Conservation (phyloP, 2,329 filamentous ascomycete species). For the Colletotrichum eleusines region DNA sequence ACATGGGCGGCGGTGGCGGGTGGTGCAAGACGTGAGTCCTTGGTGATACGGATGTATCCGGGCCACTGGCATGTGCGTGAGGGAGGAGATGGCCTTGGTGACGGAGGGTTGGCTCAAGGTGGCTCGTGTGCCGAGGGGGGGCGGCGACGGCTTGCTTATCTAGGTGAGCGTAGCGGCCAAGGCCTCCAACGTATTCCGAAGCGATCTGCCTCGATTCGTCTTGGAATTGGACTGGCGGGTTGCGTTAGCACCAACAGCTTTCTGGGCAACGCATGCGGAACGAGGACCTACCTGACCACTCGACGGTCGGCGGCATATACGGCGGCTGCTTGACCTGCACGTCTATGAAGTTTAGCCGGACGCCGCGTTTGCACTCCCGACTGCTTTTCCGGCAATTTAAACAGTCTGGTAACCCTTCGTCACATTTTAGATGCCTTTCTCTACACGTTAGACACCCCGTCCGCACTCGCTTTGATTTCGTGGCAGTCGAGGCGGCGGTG, state of each 20-base stretch:
- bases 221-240: constrained; percentile 75
- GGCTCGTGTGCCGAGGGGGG: constrained; percentile 42
- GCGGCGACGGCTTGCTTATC: constrained; percentile 49
- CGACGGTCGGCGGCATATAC: constrained; percentile 69
- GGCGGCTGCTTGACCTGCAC: constrained; percentile 78
- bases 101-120: constrained; percentile 46
- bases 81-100: constrained; percentile 44
- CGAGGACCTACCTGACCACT: constrained; percentile 69
- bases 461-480: constrained; percentile 85
- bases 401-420: constrained; percentile 74
- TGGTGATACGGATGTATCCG: constrained; percentile 33
- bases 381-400: constrained; percentile 91
- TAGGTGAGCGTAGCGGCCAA: constrained; percentile 75
- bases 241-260: constrained; percentile 10
- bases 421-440: constrained; percentile 91
- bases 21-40: constrained; percentile 30
- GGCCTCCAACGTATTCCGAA: constrained; percentile 87
- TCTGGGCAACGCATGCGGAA: background rate
- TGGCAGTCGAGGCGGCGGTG: constrained; percentile 44
- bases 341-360: constrained; percentile 93
- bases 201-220: constrained; percentile 93
- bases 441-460: constrained; percentile 93
- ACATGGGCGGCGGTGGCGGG: constrained; percentile 25
- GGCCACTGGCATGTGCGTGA: constrained; percentile 27
- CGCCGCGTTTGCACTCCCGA: constrained; percentile 84